phyloP scores from a whole-genome alignment of 1,284 basidiomycete genomes.

The Ganoderma leucocontextum region DNA sequence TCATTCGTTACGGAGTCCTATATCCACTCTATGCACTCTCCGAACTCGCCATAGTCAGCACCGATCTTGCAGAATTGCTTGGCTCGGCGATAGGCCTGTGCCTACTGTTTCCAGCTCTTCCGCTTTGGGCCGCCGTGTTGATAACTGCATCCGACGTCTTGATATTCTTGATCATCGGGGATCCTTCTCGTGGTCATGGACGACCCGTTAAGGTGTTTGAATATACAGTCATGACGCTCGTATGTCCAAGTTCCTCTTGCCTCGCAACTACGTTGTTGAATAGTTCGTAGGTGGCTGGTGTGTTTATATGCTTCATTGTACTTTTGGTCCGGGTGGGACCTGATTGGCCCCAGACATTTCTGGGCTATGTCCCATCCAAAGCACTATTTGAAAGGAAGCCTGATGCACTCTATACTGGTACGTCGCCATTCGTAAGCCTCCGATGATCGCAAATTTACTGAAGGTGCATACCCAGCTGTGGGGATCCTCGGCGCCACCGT shows the following conservation, averaged over 20 bases:
- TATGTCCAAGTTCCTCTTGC: constrained; percentile 44
- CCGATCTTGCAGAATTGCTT: constrained; percentile 78
- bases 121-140: constrained; percentile 84
- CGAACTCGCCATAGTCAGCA: constrained; percentile 86
- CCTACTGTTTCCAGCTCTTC: constrained; percentile 83
- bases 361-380: constrained; percentile 84
- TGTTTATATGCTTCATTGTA: constrained; percentile 82
- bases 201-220: constrained; percentile 80
- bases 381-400: constrained; percentile 56
- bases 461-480: constrained; percentile 71
- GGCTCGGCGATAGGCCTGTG: constrained; percentile 84
- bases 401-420: constrained; percentile 81
- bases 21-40: constrained; percentile 75
- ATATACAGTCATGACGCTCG: constrained; percentile 65
- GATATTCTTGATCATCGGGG: constrained; percentile 71
- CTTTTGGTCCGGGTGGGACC: constrained; percentile 79
- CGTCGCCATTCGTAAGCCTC: constrained; percentile 25
- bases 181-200: constrained; percentile 65
- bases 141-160: constrained; percentile 88
- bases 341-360: constrained; percentile 79
- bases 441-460: constrained; percentile 59
- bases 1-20: constrained; percentile 68
- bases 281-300: constrained; percentile 68
- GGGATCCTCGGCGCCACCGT: constrained; percentile 88
- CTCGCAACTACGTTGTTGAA: constrained; percentile 4